Evolutionary conservation across 1,284 basidiomycete genomes (phyloP), one percentile per base, ranked within the genome.

Genomic region (Ceraceosorus bombacis): DNA sequence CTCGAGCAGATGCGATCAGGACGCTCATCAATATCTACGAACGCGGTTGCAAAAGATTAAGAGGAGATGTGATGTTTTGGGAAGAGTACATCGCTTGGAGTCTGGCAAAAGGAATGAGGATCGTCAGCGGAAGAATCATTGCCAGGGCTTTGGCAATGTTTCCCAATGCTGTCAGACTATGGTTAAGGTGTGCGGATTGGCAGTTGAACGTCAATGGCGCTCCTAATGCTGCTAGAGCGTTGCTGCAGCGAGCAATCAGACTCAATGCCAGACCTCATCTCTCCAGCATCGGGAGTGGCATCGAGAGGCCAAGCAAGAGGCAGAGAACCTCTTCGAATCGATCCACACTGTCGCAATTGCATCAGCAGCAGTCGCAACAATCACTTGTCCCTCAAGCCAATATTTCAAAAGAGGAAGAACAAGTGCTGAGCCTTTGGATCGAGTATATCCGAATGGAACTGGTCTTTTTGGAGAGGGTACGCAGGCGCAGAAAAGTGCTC

Each of bases 1-100:
- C 64, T 6, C 65, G 65, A 41, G 60, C 68, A 15, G 55, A 61
- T 6, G 65, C 62, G 80, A 37, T 84, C 83, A 48, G 82, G 84
- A 80, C 90, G 66, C 88, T 90, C 70, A 86, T 90, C 75, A 86
- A 89, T 70, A 90, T 95, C 67, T 90, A 92, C 69, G 90, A 95
- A 78, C 85, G 92, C 36, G 89, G 89, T 3, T 82, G 93, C 13
- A 86, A 84, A 76, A 88, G 88, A 75, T 94, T 95, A 83, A 90
- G 90, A 72, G 84, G 83, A 13, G 91, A 95, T 72, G 82, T 94
- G 5, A 85, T 83, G 1, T 82, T 92, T 0, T 96, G 92, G 92
- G 80, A 88, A 54, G 86, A 90, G 63, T 95, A 95, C 74, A 85
- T 94, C 60, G 83, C 88, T 63, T 83, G 89, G 43, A 90, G 90